A percentile compares a stretch with the other conserved stretches of the same genome.
phyloP scores from a whole-genome alignment of 768 basidiomycete genomes.

The Pleurotus platypus region DNA sequence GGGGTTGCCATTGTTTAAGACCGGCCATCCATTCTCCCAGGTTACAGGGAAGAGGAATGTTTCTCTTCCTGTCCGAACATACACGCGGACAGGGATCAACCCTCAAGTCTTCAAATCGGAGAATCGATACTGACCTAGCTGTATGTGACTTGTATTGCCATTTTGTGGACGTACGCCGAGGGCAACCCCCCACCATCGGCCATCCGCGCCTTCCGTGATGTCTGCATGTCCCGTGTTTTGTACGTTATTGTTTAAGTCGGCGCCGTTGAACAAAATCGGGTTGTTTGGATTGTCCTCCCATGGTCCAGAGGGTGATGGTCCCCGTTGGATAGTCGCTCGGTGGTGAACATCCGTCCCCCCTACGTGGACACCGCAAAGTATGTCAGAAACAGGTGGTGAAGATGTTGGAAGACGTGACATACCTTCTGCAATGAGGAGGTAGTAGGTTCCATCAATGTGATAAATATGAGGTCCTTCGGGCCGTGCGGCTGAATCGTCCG shows the following conservation, averaged over 20 bases:
- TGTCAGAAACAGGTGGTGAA: background rate
- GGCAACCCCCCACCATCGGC: conserved; percentile 37
- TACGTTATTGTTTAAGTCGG: conserved; percentile 27
- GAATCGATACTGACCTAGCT: conserved; percentile 21
- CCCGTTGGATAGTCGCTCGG: conserved; percentile 33
- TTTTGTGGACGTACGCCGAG: conserved; percentile 35
- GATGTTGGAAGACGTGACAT: background rate
- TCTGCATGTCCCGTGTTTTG: conserved; percentile 37
- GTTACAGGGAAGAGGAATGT: conserved; percentile 37
- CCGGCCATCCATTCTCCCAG: conserved; percentile 35
- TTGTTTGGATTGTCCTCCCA: conserved; percentile 38
- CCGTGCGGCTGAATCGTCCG: conserved; percentile 28
- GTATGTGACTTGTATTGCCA: conserved; percentile 28
- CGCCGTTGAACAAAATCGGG: conserved; percentile 37
- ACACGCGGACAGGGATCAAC: background rate
- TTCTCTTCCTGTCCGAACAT: conserved; percentile 25
- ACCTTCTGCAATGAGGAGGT: conserved; percentile 39
- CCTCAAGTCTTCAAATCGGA: background rate
- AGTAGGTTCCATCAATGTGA: conserved; percentile 33
- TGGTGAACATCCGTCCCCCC: conserved; percentile 33
- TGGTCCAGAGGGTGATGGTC: conserved; percentile 33
- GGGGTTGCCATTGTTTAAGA: conserved; percentile 29
- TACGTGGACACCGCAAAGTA: conserved; percentile 7
- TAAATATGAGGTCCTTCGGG: conserved; percentile 41
- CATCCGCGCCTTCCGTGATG: conserved; percentile 29